Percentiles rank a stretch among this genome's conserved stretches.
Conservation (phyloP, 2,329 filamentous ascomycete species). For the Ophiostoma perfectum region DNA sequence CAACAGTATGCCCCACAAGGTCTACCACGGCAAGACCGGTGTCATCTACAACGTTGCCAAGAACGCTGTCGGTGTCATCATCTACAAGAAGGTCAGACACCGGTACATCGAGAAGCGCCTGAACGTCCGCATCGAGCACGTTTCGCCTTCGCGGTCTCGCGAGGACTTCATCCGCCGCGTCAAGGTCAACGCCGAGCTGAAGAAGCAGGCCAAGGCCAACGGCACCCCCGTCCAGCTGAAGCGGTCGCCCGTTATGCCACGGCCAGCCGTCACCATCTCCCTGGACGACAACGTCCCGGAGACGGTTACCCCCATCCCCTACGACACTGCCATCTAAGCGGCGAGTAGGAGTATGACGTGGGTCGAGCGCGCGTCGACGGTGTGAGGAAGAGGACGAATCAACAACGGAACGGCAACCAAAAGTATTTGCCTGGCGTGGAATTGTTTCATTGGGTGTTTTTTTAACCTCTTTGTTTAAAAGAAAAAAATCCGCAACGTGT, state of each 20-base stretch:
- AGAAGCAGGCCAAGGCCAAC: constrained; percentile 86
- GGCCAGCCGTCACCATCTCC: constrained; percentile 61
- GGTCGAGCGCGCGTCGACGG: neutral
- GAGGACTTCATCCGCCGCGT: constrained; percentile 96
- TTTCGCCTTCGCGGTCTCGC: constrained; percentile 86
- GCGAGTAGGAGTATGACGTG: neutral
- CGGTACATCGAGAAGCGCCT: constrained; percentile 99
- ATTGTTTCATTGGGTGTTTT: constrained; percentile 21
- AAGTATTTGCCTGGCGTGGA: constrained; percentile 20
- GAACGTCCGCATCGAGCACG: constrained; percentile 98
- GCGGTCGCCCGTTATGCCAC: constrained; percentile 75
- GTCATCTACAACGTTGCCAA: constrained; percentile 99
- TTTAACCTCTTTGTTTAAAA: constrained; percentile 18
- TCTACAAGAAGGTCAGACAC: constrained; percentile 99
- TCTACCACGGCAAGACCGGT: constrained; percentile 99
- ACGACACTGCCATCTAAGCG: constrained; percentile 93
- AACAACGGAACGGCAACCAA: constrained; percentile 19
- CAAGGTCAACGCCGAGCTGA: constrained; percentile 90
- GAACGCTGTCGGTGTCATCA: constrained; percentile 94
- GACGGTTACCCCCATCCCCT: constrained; percentile 52
- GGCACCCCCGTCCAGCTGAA: constrained; percentile 87
- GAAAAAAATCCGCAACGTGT: constrained; percentile 19
- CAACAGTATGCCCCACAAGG: constrained; percentile 91
- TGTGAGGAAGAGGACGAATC: constrained; percentile 13
- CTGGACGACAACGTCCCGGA: constrained; percentile 31